Base-by-base conservation (phyloP, 1,284 basidiomycete species). In the Heterobasidion annosum region DNA sequence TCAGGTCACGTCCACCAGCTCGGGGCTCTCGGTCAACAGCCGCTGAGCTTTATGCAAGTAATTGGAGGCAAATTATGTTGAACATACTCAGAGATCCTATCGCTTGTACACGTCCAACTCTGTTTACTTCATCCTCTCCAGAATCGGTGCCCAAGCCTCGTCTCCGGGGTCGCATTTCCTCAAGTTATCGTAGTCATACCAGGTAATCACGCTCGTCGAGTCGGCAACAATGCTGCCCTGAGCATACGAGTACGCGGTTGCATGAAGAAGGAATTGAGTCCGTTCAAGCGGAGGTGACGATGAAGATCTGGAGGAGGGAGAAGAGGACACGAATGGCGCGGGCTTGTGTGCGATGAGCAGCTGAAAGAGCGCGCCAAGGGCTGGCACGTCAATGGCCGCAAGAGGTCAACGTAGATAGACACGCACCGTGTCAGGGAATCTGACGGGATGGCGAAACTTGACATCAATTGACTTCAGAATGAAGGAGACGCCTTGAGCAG, bases 161-260 rank as follows among this genome's bases (percentile, higher is more conserved):
- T 77, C 71, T 0, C 77, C 78, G 5, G 85, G 84, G 61, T 79
- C 75, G 59, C 78, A 81, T 65, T 85, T 89, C 65, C 69, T 73
- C 54, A 85, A 69, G 25, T 60, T 71, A 54, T 85, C 82, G 59
- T 88, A 88, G 64, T 87, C 81, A 56, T 88, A 89, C 87, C 87
- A 89, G 9, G 87, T 86, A 25, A 85, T 64, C 5, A 75, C 73
- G 52, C 82, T 79, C 62, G 81, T 78, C 1, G 81, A 78, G 56
- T 82, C 76, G 1, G 85, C 77, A 5, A 88, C 85, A 53, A 85
- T 72, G 8, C 74, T 68, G 44, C 74, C 70, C 63, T 88, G 86
- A 8, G 71, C 63, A 48, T 83, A 74, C 8, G 85, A 87, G 67
- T 81, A 88, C 16, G 83, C 79, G 18, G 73, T 74, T 8, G 77